A percentile compares a stretch with the other conserved stretches of the same genome.
These are phyloP conservation scores for Pestalotiopsis sp. DNA, from an alignment of 2,329 filamentous ascomycete species.

Conservation along the genomic window DNA sequence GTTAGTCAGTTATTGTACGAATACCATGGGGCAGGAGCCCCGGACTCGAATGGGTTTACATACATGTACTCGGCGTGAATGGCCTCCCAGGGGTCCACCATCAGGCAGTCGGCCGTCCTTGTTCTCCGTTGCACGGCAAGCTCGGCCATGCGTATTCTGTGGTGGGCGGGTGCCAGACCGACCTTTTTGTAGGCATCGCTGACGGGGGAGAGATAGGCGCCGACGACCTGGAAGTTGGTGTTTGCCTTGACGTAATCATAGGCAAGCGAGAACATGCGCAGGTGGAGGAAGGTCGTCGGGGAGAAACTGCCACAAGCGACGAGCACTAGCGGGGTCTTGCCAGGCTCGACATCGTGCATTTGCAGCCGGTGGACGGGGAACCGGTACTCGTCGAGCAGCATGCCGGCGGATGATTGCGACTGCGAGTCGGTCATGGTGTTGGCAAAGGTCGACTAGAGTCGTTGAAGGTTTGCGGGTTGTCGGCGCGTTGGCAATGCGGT, in stretches of 20 bases:
- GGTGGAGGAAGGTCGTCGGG: constrained; percentile 72
- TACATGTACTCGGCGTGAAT: constrained; percentile 74
- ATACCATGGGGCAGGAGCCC: neutral
- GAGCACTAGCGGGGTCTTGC: constrained; percentile 63
- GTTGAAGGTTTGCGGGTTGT: neutral
- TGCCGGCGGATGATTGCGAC: constrained; percentile 14
- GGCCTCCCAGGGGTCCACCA: constrained; percentile 91
- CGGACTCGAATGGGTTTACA: neutral
- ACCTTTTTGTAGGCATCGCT: constrained; percentile 71
- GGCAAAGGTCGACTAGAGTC: neutral
- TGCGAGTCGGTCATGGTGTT: constrained; percentile 8
- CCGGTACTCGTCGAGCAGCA: constrained; percentile 46
- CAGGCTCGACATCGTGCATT: constrained; percentile 52
- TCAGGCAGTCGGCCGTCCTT: constrained; percentile 74
- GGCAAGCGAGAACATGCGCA: constrained; percentile 88
- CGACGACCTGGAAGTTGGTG: constrained; percentile 80
- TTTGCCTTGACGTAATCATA: constrained; percentile 76
- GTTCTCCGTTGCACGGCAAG: constrained; percentile 74
- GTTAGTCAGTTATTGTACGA: neutral
- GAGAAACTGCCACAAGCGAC: constrained; percentile 74
- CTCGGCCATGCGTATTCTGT: constrained; percentile 82
- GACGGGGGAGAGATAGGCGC: constrained; percentile 81
- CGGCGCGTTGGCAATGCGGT: neutral
- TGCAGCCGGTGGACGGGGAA: constrained; percentile 63
- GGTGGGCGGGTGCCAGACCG: constrained; percentile 70